Evolutionary conservation across 1,139 yeast genomes (phyloP).

Genomic region (Wickerhamiella infanticola): DNA sequence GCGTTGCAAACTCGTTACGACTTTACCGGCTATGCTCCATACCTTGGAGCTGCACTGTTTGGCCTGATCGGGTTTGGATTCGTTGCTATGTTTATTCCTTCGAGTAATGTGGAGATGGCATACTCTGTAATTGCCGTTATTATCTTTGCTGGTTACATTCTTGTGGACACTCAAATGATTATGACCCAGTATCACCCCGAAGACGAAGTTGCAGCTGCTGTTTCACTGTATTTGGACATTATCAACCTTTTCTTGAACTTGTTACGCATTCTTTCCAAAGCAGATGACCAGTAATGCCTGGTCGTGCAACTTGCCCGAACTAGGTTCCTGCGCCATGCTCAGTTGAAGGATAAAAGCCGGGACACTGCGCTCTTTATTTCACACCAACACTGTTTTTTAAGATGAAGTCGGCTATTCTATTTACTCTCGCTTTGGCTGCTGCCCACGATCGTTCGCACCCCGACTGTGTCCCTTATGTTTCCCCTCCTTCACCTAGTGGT

Average conservation of each 20-base stretch:
- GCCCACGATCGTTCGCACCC: too few species aligned
- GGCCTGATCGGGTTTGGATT: conserved; percentile 60
- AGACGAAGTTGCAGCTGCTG: conserved; percentile 70
- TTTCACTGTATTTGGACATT: conserved; percentile 63
- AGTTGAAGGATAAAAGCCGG: too few species aligned
- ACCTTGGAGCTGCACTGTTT: conserved; percentile 46
- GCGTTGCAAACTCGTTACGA: conserved; percentile 78
- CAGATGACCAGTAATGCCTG: conserved; percentile 27
- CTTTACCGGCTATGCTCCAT: conserved; percentile 58
- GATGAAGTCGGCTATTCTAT: too few species aligned
- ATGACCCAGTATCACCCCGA: conserved; percentile 72
- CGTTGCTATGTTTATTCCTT: conserved; percentile 53
- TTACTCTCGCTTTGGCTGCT: too few species aligned
- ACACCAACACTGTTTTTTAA: too few species aligned
- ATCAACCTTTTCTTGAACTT: conserved; percentile 67
- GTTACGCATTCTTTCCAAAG: conserved; percentile 46
- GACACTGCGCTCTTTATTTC: too few species aligned
- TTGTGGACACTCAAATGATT: conserved; percentile 70
- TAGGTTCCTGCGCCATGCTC: too few species aligned
- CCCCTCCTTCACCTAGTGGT: too few species aligned
- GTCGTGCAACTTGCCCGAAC: too few species aligned
- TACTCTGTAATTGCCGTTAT: conserved; percentile 64
- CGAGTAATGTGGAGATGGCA: conserved; percentile 39
- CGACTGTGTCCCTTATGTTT: too few species aligned
- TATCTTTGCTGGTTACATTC: conserved; percentile 54